Evolutionary conservation across 768 basidiomycete species (phyloP).

Genomic region (Suillus plorans): DNA sequence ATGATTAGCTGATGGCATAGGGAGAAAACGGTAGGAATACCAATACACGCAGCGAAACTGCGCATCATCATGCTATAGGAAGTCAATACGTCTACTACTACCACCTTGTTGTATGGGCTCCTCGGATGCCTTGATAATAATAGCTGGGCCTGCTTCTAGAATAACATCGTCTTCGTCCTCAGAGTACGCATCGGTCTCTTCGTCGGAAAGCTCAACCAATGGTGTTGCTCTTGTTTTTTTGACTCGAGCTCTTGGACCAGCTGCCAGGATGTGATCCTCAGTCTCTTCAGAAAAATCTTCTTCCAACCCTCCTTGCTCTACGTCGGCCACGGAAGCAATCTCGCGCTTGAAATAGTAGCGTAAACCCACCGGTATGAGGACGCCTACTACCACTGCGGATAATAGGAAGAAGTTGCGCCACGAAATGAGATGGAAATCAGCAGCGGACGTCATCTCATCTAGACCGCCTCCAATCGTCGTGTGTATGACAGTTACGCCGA

Average conservation of each 20-base stretch:
- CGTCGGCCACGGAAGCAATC: slow-evolving; percentile 40
- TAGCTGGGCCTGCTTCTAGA: slow-evolving; percentile 71
- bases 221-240: slow-evolving; percentile 40
- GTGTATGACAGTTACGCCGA: slow-evolving; percentile 91
- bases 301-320: slow-evolving; percentile 33
- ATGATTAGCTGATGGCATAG: not conserved
- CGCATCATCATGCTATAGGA: not conserved
- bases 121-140: slow-evolving; percentile 39
- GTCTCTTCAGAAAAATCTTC: slow-evolving; percentile 35
- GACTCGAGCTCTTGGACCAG: slow-evolving; percentile 49
- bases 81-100: not conserved
- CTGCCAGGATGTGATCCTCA: slow-evolving; percentile 53
- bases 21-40: not conserved
- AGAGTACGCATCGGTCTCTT: slow-evolving; percentile 38
- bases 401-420: slow-evolving; percentile 88
- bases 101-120: slow-evolving; percentile 12
- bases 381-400: slow-evolving; percentile 83
- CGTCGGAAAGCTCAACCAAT: slow-evolving; percentile 32
- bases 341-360: slow-evolving; percentile 79
- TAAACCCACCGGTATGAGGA: slow-evolving; percentile 90
- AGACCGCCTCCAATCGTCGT: slow-evolving; percentile 92
- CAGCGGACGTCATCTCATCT: slow-evolving; percentile 92
- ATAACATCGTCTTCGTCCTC: slow-evolving; percentile 68
- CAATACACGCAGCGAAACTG: not conserved
- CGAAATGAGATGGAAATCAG: slow-evolving; percentile 92